phyloP scores from a whole-genome alignment of 73 alveolate species.

The Urostyla sp. region DNA sequence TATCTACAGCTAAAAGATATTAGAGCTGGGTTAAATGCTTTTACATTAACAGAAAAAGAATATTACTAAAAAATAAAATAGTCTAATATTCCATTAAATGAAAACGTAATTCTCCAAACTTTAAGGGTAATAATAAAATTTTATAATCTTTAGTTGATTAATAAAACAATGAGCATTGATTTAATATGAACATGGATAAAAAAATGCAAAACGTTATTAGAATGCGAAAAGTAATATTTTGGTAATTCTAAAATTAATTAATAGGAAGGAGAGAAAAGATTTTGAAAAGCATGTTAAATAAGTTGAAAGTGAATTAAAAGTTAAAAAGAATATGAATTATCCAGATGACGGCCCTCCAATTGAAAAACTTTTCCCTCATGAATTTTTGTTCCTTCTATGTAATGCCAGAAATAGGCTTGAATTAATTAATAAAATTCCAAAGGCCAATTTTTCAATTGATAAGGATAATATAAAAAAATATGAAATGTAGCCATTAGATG shows the following conservation, averaged over 20 bases:
- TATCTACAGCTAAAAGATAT: constrained; percentile 31
- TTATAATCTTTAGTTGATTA: constrained; percentile 17
- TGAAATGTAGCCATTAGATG: constrained; percentile 56
- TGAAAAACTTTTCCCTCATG: constrained; percentile 58
- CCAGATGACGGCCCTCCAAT: constrained; percentile 30
- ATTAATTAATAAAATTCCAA: constrained; percentile 40
- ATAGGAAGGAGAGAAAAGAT: constrained; percentile 37
- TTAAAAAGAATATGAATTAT: constrained; percentile 8
- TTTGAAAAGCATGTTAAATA: constrained; percentile 42
- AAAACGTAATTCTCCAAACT: background rate
- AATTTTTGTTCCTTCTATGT: constrained; percentile 57
- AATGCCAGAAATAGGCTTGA: constrained; percentile 37
- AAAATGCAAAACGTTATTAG: constrained; percentile 21
- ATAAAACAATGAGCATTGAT: constrained; percentile 49
- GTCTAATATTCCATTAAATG: constrained; percentile 42
- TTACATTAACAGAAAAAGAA: constrained; percentile 27
- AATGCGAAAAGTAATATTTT: constrained; percentile 56
- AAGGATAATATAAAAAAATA: constrained; percentile 17
- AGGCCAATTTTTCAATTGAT: constrained; percentile 19
- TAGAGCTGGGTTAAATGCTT: constrained; percentile 49
- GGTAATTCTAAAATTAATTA: too few species aligned
- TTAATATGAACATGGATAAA: constrained; percentile 47
- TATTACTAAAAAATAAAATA: too few species aligned
- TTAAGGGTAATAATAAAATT: constrained; percentile 5
- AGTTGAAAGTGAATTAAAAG: constrained; percentile 42